A percentile compares a stretch with the other conserved stretches of the same genome.
Evolutionary conservation across 495 filamentous ascomycete species (phyloP).

Genomic region (Extremus antarcticus): DNA sequence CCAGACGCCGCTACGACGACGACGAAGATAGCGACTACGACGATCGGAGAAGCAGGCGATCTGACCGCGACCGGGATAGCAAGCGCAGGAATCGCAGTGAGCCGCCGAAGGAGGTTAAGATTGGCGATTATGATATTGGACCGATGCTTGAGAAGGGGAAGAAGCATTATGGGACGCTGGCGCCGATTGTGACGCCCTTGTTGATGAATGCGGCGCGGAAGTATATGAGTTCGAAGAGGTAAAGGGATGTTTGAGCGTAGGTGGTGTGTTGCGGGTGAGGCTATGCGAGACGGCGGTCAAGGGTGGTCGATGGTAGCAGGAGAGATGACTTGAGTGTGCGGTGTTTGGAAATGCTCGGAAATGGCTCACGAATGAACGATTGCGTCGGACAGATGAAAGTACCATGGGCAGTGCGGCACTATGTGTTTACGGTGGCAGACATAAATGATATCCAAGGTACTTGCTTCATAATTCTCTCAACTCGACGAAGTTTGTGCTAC

Average conservation of each 20-base stretch:
- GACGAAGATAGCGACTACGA: conserved; percentile 15
- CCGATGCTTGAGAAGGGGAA: conserved; percentile 13
- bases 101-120: conserved; percentile 16
- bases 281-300: too few relatives aligned
- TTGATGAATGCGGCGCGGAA: conserved; percentile 16
- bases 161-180: conserved; percentile 17
- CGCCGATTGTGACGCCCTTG: conserved; percentile 15
- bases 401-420: too few relatives aligned
- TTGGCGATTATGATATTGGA: conserved; percentile 17
- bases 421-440: too few relatives aligned
- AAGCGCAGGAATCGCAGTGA: neutral
- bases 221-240: conserved; percentile 3
- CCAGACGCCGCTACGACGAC: conserved; percentile 5
- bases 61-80: neutral
- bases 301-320: too few relatives aligned
- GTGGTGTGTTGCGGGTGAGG: too few relatives aligned
- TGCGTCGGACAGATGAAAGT: too few relatives aligned
- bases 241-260: neutral
- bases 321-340: too few relatives aligned
- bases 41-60: conserved; percentile 10
- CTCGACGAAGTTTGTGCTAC: too few relatives aligned
- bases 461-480: too few relatives aligned
- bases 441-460: too few relatives aligned
- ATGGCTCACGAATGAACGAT: too few relatives aligned
- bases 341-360: too few relatives aligned